Base-by-base conservation (phyloP, 352 stramenopile genomes). In the Pythium coloratum region DNA sequence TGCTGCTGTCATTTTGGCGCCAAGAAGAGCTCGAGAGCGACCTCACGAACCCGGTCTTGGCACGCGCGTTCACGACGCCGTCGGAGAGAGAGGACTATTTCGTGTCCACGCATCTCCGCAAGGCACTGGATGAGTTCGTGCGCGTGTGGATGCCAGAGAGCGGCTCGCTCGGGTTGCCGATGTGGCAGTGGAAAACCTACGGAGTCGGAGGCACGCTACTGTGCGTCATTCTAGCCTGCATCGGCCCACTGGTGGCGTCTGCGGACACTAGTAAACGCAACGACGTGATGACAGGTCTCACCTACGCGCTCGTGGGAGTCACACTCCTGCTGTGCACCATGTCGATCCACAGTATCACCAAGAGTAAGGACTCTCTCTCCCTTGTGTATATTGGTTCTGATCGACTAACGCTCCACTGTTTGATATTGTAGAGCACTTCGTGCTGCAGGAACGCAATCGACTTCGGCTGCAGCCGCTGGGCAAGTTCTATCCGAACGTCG, bases 101-200 rank as follows among this genome's bases (percentile, higher is more conserved):
- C 26, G 53, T 79, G 10, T 69, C 70, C 6, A 72, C 73, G 9
- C 81, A 89, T 46, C 60, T 80, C 9, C 66, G 53, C 34, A 85
- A 86, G 62, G 81, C 73, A 0, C 47, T 78, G 0, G 62, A 70
- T 24, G 78, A 89, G 53, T 63, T 89, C 3, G 59, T 80, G 10
- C 76, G 76, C 28, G 75, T 88, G 1, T 89, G 78, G 81, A 89
- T 89, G 81, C 75, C 78, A 1, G 76, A 85, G 36, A 88, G 77
- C 53, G 81, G 81, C 50, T 83, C 74, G 42, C 42, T 89, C 12
- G 78, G 81, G 2, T 60, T 88, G 9, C 61, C 50, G 8, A 55
- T 88, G 6, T 89, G 79, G 81, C 78, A 89, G 57, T 70, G 71
- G 46, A 75, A 66, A 26, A 28, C 49, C 6, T 89, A 86, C 38